Conservation (phyloP, 805 yeast genomes). For the Lipomyces japonicus region DNA sequence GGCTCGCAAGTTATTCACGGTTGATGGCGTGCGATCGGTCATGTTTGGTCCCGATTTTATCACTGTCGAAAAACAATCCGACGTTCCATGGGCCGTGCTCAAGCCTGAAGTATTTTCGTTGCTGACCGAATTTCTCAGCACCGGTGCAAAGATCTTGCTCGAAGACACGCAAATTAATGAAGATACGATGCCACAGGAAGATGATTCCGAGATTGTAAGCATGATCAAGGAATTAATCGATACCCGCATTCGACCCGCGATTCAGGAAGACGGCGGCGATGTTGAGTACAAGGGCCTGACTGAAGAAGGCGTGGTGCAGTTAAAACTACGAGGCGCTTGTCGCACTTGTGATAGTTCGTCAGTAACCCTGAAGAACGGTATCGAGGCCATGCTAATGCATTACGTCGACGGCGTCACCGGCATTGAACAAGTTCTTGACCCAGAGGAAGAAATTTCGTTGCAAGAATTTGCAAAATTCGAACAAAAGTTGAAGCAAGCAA, state of each 20-base stretch:
- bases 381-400: constrained; percentile 94
- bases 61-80: constrained; percentile 64
- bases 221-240: constrained; percentile 90
- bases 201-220: constrained; percentile 73
- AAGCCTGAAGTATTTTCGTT: constrained; percentile 57
- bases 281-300: constrained; percentile 83
- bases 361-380: constrained; percentile 90
- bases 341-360: constrained; percentile 87
- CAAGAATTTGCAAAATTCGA: constrained; percentile 84
- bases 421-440: constrained; percentile 84
- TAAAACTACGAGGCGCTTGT: constrained; percentile 93
- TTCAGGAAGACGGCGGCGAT: constrained; percentile 98
- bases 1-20: constrained; percentile 66
- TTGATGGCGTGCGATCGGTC: constrained; percentile 72
- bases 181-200: constrained; percentile 52
- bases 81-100: constrained; percentile 66
- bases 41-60: constrained; percentile 82
- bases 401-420: constrained; percentile 92
- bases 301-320: constrained; percentile 81
- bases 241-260: constrained; percentile 94
- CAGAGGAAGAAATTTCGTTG: constrained; percentile 67
- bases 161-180: constrained; percentile 37
- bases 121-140: constrained; percentile 45
- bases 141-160: constrained; percentile 48
- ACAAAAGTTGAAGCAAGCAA: constrained; percentile 45